Base-by-base conservation (phyloP, 495 filamentous ascomycete genomes). In the Xylaria longipes region DNA sequence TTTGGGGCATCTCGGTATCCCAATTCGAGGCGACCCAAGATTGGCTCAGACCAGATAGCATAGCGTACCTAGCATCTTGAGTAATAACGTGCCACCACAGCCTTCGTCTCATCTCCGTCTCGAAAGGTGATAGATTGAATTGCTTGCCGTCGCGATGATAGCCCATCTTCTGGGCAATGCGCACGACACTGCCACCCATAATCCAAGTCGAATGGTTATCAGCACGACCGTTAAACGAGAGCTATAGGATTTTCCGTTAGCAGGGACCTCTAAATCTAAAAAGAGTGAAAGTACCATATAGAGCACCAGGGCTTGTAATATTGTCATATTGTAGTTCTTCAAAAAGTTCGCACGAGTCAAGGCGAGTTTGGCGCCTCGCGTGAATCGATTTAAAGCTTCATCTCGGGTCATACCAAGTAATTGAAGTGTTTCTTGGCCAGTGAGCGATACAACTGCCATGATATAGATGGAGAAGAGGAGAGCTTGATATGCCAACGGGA, bases 81-180 rank as follows among this genome's bases (percentile, higher is more conserved):
- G 84, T 79, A 54, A 83, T 80, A 3, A 90, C 75, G 65, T 88
- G 86, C 88, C 88, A 90, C 90, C 90, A 92, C 0, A 90, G 75
- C 17, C 89, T 82, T 66, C 89, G 78, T 14, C 90, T 79, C 78
- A 88, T 85, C 71, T 92, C 90, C 2, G 84, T 83, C 63, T 91
- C 88, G 72, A 91, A 90, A 5, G 86, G 84, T 0, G 86, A 83
- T 2, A 90, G 80, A 29, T 82, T 81, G 54, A 87, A 85, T 41
- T 82, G 79, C 56, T 76, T 72, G 9, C 87, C 88, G 72, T 91
- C 89, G 43, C 87, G 74, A 50, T 83, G 80, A 20, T 85, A 78
- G 22, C 83, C 82, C 11, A 84, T 75, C 25, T 78, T 74, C 73
- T 82, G 82, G 20, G 77, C 81, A 52, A 86, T 81, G 5, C 85